Conservation (phyloP, 2,329 filamentous ascomycete genomes). For the Aspergillus vadensis region DNA sequence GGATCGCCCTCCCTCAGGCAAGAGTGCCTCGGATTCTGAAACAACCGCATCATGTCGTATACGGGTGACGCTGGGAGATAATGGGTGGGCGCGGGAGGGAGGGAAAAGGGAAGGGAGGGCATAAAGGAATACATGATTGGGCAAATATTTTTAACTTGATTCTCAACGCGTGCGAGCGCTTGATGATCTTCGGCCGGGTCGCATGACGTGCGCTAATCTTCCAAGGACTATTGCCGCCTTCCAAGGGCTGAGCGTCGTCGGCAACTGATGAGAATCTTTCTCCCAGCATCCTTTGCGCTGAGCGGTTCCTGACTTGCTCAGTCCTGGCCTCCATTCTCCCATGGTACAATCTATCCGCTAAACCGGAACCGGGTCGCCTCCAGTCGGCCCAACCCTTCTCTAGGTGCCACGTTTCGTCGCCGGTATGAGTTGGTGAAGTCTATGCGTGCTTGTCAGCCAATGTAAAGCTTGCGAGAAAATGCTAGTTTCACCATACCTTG, state of each 20-base stretch:
- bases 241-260: constrained; percentile 12
- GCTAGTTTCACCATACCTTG: constrained; percentile 55
- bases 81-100: neutral
- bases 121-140: constrained; percentile 11
- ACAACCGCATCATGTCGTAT: constrained; percentile 11
- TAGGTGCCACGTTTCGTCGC: constrained; percentile 88
- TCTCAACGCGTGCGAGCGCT: constrained; percentile 9
- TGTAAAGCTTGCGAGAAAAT: neutral
- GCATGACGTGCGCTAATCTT: constrained; percentile 15
- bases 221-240: constrained; percentile 8
- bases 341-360: constrained; percentile 47
- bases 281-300: constrained; percentile 11
- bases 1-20: constrained; percentile 2
- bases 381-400: constrained; percentile 83
- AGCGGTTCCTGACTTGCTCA: constrained; percentile 15
- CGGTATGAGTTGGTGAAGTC: constrained; percentile 97
- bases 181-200: constrained; percentile 10
- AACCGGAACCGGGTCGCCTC: constrained; percentile 89
- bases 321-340: constrained; percentile 2
- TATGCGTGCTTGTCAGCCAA: constrained; percentile 23
- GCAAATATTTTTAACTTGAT: constrained; percentile 3
- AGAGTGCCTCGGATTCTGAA: constrained; percentile 6
- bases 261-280: constrained; percentile 4
- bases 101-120: neutral
- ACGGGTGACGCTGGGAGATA: constrained; percentile 8